Base-by-base conservation (phyloP, 2,329 filamentous ascomycete species). In the Parafenestella ontariensis region DNA sequence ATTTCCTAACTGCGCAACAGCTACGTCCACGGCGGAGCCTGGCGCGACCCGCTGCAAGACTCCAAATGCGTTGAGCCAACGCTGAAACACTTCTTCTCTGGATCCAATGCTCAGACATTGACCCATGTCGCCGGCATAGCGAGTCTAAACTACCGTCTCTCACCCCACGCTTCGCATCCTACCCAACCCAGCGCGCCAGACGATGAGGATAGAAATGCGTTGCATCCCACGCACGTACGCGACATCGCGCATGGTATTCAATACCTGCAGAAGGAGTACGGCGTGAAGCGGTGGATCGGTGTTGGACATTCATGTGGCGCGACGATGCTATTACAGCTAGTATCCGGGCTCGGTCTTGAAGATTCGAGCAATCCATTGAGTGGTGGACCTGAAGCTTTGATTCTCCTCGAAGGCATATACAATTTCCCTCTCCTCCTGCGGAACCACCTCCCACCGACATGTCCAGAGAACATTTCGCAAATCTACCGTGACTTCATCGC, bases 361-460 rank as follows among this genome's bases (percentile, higher is more conserved):
- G 28, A 17, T 17, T 13, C n/a, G 13, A 5, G 15, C 31, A 34
- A 17, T 17, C 17, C 31, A 5, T 17, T n/a, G 31, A 34, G 13
- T 5, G 15, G 31, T 8, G 52, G 50, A 1, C 61, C 56, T 0
- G 66, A 76, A 2, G 83, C 81, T 3, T 74, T 90, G n/a, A 69
- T 90, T 4, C 83, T 86, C 29, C 74, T 89, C 18, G 83, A 84
- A 50, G 89, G 89, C 1, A 85, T 92, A 20, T 91, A 90, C 72
- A 84, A 89, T 65, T 72, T 92, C 9, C 78, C 79, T 7, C 80
- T 80, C 0, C 73, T 91, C 18, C 71, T 83, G 1, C 53, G 65
- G 8, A 77, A 80, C 42, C 80, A 83, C 37, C 55, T 61, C 3
- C 76, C 81, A 1, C 69, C 68, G 0, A 10, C 50, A 0, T 67